Conservation (phyloP, 2,329 filamentous ascomycete species). For the Exophiala calicioides region DNA sequence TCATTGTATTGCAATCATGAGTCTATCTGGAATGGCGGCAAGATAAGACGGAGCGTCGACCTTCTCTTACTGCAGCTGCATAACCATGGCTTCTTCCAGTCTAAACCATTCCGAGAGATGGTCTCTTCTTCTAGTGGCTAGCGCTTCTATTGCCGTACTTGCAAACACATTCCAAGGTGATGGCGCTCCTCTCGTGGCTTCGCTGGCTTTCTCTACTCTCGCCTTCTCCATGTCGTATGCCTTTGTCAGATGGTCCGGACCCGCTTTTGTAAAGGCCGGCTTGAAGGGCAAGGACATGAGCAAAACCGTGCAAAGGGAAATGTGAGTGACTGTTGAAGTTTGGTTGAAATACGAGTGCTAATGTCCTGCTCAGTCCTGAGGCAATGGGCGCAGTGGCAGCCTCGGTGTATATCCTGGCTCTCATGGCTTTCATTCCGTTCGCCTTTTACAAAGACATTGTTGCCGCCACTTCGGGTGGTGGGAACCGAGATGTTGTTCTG, state of each 20-base stretch:
- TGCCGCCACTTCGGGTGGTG: conserved; percentile 87
- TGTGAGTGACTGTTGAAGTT: conserved; percentile 52
- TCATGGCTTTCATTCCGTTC: conserved; percentile 94
- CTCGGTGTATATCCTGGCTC: conserved; percentile 81
- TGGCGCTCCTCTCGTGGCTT: conserved; percentile 85
- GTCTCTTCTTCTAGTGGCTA: conserved; percentile 63
- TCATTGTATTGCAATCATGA: too few relatives aligned
- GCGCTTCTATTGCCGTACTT: conserved; percentile 71
- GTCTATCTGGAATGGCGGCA: too few relatives aligned
- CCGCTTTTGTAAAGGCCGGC: conserved; percentile 82
- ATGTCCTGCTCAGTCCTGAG: conserved; percentile 64
- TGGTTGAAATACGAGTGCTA: not conserved
- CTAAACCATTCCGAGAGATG: conserved; percentile 58
- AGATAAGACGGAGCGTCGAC: too few relatives aligned
- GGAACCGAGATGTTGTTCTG: conserved; percentile 83
- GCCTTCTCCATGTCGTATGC: conserved; percentile 81
- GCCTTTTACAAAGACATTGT: conserved; percentile 99
- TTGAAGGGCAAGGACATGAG: conserved; percentile 88
- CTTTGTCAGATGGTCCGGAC: conserved; percentile 90
- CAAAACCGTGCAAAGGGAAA: conserved; percentile 72
- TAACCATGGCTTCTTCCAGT: conserved; percentile 39
- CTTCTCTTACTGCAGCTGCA: not conserved
- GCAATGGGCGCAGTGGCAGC: conserved; percentile 95
- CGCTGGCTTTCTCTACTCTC: conserved; percentile 79
- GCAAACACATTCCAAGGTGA: conserved; percentile 79